These are phyloP conservation scores for Lichtheimia hyalospora DNA, from an alignment of 371 early-diverging fungal species.

Conservation along the genomic window DNA sequence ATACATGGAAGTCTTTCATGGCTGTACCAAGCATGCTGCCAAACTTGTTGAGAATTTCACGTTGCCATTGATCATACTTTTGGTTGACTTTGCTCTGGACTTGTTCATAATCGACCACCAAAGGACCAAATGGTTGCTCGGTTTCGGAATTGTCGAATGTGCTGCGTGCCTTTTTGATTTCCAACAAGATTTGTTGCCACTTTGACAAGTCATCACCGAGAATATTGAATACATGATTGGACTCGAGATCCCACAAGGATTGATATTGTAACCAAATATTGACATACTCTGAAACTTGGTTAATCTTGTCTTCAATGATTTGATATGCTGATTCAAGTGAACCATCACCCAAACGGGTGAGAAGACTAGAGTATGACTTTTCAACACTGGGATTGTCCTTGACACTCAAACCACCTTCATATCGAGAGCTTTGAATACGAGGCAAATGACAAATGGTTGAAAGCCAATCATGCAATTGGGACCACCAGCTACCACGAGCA, in stretches of 20 bases:
- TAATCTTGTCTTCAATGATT: slow-evolving; percentile 79
- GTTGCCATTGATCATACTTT: slow-evolving; percentile 98
- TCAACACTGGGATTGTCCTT: slow-evolving; percentile 56
- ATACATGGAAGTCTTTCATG: slow-evolving; percentile 84
- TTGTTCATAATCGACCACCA: slow-evolving; percentile 94
- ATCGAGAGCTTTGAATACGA: slow-evolving; percentile 88
- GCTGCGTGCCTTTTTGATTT: slow-evolving; percentile 91
- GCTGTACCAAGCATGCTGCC: slow-evolving; percentile 78
- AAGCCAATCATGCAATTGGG: slow-evolving; percentile 92
- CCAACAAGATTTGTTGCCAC: slow-evolving; percentile 94
- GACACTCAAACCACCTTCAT: slow-evolving; percentile 78
- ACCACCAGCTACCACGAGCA: slow-evolving; percentile 88
- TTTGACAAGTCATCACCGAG: slow-evolving; percentile 90
- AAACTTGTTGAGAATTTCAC: slow-evolving; percentile 92
- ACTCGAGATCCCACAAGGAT: slow-evolving; percentile 95
- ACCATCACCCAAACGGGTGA: slow-evolving; percentile 73
- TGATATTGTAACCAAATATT: slow-evolving; percentile 97
- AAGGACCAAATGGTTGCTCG: slow-evolving; percentile 82
- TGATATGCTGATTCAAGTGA: slow-evolving; percentile 79
- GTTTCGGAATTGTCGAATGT: slow-evolving; percentile 97
- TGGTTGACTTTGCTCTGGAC: slow-evolving; percentile 97
- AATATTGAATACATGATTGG: slow-evolving; percentile 74
- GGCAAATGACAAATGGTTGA: slow-evolving; percentile 76
- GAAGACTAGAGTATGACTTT: slow-evolving; percentile 70
- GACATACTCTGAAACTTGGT: slow-evolving; percentile 84